Evolutionary conservation across 2,329 filamentous ascomycete species (phyloP).

Genomic region (Beauveria pseudobassiana): DNA sequence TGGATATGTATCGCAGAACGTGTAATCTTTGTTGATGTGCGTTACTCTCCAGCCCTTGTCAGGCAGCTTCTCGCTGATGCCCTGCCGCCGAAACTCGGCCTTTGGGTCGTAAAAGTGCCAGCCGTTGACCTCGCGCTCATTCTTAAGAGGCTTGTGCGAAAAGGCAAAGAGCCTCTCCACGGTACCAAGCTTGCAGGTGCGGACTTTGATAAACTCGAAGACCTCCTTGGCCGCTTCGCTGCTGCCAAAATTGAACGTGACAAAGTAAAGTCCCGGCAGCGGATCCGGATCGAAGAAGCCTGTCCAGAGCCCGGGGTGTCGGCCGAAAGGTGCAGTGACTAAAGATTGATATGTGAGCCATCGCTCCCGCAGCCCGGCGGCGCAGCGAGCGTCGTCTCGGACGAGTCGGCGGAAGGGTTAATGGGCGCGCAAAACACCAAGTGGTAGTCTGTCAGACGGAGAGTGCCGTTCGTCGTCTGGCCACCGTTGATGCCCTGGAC

Average conservation of each 20-base stretch:
- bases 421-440: slow-evolving; percentile 43
- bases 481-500: slow-evolving; percentile 55
- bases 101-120: slow-evolving; percentile 81
- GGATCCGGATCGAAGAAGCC: slow-evolving; percentile 74
- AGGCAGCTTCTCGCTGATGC: slow-evolving; percentile 71
- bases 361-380: slow-evolving; percentile 51
- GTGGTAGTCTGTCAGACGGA: slow-evolving; percentile 58
- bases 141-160: slow-evolving; percentile 65
- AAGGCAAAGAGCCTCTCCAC: slow-evolving; percentile 92
- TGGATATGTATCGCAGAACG: slow-evolving; percentile 89
- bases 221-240: slow-evolving; percentile 71
- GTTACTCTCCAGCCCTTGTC: slow-evolving; percentile 84
- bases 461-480: slow-evolving; percentile 46
- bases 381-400: slow-evolving; percentile 16
- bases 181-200: slow-evolving; percentile 73
- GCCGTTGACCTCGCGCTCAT: slow-evolving; percentile 68
- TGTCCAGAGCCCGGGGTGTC: slow-evolving; percentile 61
- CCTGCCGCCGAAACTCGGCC: slow-evolving; percentile 80
- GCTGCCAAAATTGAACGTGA: slow-evolving; percentile 79
- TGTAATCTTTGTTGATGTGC: slow-evolving; percentile 81
- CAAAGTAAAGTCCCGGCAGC: slow-evolving; percentile 87
- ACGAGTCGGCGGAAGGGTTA: slow-evolving; percentile 22
- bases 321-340: slow-evolving; percentile 71
- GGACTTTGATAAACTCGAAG: slow-evolving; percentile 75
- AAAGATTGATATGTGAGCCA: slow-evolving; percentile 95